Base-by-base conservation (phyloP, 1,139 yeast genomes). In the Candida labiduridarum region DNA sequence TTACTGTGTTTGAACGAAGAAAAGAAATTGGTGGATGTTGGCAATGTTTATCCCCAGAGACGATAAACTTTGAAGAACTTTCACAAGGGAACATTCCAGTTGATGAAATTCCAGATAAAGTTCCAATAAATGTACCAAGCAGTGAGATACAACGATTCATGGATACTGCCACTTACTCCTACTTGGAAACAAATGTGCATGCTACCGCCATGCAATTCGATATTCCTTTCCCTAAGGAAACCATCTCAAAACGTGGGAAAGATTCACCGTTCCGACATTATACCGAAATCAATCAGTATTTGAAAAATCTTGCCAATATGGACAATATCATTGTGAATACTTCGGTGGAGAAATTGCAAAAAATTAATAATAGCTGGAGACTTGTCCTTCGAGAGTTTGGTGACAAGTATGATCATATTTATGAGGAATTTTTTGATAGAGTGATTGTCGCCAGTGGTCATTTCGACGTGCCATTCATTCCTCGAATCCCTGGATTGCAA, bases 141-240 rank as follows among this genome's bases (percentile, higher is more conserved):
- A 62, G 74, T 27, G 46, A 41, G 11, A 53, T 51, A 10, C 65
- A 62, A 33, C 49, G 66, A 22, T 63, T 58, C 48, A 56, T 59
- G 57, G 69, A 63, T 46, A 59, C 67, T 11, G 78, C 84, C 2
- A 72, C 78, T 49, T 81, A 82, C 59, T 69, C 75, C 46, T 65
- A 74, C 44, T 67, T 85, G 49, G 88, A 83, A 59, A 82, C 89
- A 9, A 85, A 85, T 60, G 84, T 85, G 38, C 87, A 85, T 16
- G 73, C 72, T 48, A 71, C 68, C 39, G 62, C 83, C 45, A 85
- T 85, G 89, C 81, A 79, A 48, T 85, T 76, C 59, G 73, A 76
- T 19, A 62, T 61, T 29, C 81, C 81, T 15, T 84, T 66, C 48
- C 79, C 51, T 52, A 51, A 49, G 22, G 51, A 43, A 7, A 59